These are phyloP conservation scores for Gaeumannomyces tritici DNA, from an alignment of 2,329 filamentous ascomycete species.

Conservation along the genomic window DNA sequence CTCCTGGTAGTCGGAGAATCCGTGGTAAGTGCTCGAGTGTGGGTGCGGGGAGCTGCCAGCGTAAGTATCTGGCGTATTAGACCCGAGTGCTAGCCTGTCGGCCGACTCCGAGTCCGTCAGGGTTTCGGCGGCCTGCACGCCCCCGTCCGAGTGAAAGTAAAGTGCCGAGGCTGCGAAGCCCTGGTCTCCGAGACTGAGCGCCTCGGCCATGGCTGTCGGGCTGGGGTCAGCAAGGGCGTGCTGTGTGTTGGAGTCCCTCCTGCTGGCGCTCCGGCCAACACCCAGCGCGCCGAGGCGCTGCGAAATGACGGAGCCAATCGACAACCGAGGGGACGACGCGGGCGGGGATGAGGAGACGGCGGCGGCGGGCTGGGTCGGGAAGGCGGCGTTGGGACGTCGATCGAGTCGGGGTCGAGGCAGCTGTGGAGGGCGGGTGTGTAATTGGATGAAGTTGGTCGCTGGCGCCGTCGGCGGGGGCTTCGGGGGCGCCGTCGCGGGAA, in stretches of 20 bases:
- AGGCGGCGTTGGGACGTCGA: too few relatives aligned
- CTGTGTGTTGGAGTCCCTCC: too few relatives aligned
- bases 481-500: not conserved
- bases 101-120: slow-evolving; percentile 3
- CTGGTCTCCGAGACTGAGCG: not conserved
- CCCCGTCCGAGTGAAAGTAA: slow-evolving; percentile 2
- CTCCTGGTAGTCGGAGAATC: too few relatives aligned
- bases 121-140: slow-evolving; percentile 3
- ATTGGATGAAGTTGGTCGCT: not conserved
- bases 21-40: not conserved
- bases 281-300: too few relatives aligned
- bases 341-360: too few relatives aligned
- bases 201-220: not conserved
- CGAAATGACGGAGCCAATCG: too few relatives aligned
- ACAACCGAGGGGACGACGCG: too few relatives aligned
- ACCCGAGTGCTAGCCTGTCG: not conserved
- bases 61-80: not conserved
- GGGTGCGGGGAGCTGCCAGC: not conserved
- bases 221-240: not conserved
- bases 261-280: too few relatives aligned
- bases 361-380: too few relatives aligned
- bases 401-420: too few relatives aligned
- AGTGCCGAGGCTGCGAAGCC: slow-evolving; percentile 3
- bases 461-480: not conserved
- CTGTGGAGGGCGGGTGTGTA: not conserved